Evolutionary conservation across 2,329 filamentous ascomycete genomes (phyloP).

Genomic region (Ophiognomonia clavigignenti-juglandacearum): DNA sequence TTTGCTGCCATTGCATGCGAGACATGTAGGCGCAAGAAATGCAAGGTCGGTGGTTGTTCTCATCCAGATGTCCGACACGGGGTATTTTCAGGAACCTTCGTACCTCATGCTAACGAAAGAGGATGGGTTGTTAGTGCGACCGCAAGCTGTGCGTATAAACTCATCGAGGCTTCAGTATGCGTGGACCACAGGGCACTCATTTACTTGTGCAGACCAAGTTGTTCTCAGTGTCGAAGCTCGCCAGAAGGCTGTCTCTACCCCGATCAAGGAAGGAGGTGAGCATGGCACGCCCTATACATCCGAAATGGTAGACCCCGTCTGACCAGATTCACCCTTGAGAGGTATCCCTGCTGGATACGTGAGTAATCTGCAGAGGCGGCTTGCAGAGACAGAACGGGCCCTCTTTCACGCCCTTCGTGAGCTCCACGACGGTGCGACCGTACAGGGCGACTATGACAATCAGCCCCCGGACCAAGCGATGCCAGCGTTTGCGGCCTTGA

Average conservation of each 20-base stretch:
- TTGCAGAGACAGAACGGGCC: conserved; percentile 18
- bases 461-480: background rate
- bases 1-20: conserved; percentile 9
- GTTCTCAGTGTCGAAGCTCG: conserved; percentile 8
- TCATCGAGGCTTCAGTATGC: background rate
- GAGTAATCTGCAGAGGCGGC: conserved; percentile 16
- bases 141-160: conserved; percentile 10
- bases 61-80: too few species aligned
- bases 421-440: conserved; percentile 16
- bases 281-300: background rate
- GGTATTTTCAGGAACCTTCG: background rate
- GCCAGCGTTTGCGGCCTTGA: background rate
- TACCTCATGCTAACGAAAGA: background rate
- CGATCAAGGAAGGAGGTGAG: conserved; percentile 9
- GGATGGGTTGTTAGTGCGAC: conserved; percentile 9
- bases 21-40: conserved; percentile 15
- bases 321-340: conserved; percentile 1
- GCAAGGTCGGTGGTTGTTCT: conserved; percentile 15
- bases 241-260: conserved; percentile 7
- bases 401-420: conserved; percentile 17
- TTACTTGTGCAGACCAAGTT: conserved; percentile 3
- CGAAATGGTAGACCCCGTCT: background rate
- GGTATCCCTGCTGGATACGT: conserved; percentile 19
- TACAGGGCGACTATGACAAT: conserved; percentile 28
- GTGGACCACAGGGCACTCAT: background rate